These are phyloP conservation scores for Vitis rupestris DNA, from an alignment of 164 flowering plant genomes.

Conservation along the genomic window DNA sequence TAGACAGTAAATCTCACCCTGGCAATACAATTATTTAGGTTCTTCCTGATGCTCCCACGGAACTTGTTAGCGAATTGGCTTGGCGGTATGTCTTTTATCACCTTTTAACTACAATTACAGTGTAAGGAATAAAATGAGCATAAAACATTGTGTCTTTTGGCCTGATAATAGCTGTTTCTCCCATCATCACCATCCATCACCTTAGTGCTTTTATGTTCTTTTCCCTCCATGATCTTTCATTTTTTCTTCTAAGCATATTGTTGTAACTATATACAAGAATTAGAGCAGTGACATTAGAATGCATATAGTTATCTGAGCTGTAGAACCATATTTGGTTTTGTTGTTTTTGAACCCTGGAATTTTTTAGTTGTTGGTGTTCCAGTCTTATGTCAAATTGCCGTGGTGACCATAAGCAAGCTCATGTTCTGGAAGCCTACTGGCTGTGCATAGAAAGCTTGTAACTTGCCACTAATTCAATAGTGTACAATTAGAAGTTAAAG, in stretches of 20 bases:
- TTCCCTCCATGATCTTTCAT: background rate
- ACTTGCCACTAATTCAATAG: background rate
- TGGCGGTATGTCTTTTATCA: slow-evolving; percentile 61
- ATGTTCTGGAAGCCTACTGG: background rate
- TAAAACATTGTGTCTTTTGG: background rate
- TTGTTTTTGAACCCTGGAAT: background rate
- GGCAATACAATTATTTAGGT: slow-evolving; percentile 41
- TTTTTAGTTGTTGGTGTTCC: too few relatives aligned
- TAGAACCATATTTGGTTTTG: background rate
- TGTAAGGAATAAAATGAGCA: background rate
- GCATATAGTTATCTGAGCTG: background rate
- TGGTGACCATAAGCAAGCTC: background rate
- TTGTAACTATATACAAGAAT: too few relatives aligned
- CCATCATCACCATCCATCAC: background rate
- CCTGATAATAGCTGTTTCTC: background rate
- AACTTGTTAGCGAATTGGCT: slow-evolving; percentile 82
- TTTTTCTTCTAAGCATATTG: too few relatives aligned
- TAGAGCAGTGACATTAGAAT: too few relatives aligned
- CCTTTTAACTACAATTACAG: background rate
- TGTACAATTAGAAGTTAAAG: too few relatives aligned
- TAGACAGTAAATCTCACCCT: slow-evolving; percentile 7
- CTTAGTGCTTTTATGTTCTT: background rate
- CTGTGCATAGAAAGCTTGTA: background rate
- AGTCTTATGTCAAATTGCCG: background rate
- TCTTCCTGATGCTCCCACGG: slow-evolving; percentile 88